Conservation (phyloP, 2,329 filamentous ascomycete species). For the Remersonia thermophila region DNA sequence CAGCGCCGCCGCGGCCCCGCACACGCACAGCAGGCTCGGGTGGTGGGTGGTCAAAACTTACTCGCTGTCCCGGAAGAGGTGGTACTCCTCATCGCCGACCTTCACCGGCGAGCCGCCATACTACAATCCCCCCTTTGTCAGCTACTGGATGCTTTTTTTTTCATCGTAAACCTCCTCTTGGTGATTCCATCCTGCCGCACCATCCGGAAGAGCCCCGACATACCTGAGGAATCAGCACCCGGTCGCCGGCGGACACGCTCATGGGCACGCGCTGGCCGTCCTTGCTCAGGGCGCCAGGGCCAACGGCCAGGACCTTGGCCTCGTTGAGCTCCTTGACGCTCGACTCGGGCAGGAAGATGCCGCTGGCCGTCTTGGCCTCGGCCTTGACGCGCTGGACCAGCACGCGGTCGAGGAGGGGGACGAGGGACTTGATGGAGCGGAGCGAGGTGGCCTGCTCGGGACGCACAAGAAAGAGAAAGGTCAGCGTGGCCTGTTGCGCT, state of each 20-base stretch:
- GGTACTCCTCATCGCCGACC: slow-evolving; percentile 93
- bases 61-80: slow-evolving; percentile 95
- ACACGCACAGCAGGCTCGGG: background rate
- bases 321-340: slow-evolving; percentile 98
- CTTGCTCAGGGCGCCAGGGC: slow-evolving; percentile 76
- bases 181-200: background rate
- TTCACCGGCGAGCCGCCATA: slow-evolving; percentile 92
- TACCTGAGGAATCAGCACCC: slow-evolving; percentile 92
- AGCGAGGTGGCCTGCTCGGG: slow-evolving; percentile 52
- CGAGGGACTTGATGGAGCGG: slow-evolving; percentile 90
- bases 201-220: slow-evolving; percentile 20
- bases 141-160: slow-evolving; percentile 6
- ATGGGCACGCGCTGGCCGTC: slow-evolving; percentile 80
- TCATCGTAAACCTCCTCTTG: background rate
- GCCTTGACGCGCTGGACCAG: slow-evolving; percentile 97
- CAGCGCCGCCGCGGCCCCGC: slow-evolving; percentile 5
- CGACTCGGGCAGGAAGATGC: slow-evolving; percentile 95
- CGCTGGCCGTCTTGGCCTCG: slow-evolving; percentile 88
- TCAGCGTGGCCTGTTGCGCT: background rate
- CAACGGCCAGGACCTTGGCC: slow-evolving; percentile 89
- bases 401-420: slow-evolving; percentile 92
- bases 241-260: slow-evolving; percentile 74
- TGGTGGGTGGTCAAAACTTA: slow-evolving; percentile 40
- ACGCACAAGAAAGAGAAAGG: background rate
- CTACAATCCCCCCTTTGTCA: slow-evolving; percentile 37